phyloP scores from a whole-genome alignment of 805 yeast genomes.

The Metschnikowia drakensbergensis region DNA sequence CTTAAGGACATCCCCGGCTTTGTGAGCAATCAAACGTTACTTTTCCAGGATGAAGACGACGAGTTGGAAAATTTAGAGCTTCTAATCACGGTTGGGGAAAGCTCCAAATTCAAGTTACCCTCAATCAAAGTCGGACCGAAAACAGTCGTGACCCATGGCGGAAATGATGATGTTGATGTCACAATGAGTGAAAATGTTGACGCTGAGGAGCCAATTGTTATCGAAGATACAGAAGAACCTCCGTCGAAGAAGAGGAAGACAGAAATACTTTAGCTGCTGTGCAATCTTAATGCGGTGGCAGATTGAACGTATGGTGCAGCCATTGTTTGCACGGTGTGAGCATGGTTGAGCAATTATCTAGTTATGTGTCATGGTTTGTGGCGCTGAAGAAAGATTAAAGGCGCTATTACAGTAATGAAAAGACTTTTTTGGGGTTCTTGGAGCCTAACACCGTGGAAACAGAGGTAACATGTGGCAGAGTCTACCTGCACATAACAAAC shows the following conservation, averaged over 20 bases:
- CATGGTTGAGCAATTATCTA: background rate
- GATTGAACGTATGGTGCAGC: background rate
- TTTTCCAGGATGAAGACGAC: conserved; percentile 80
- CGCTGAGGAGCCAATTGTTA: background rate
- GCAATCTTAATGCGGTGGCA: background rate
- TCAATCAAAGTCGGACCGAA: conserved; percentile 16
- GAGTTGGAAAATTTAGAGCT: conserved; percentile 59
- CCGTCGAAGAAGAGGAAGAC: conserved; percentile 15
- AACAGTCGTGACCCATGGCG: background rate
- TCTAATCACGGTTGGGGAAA: conserved; percentile 34
- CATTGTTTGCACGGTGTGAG: background rate
- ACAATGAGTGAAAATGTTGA: conserved; percentile 4
- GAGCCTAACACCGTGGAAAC: background rate
- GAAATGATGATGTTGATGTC: background rate
- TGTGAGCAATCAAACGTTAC: conserved; percentile 55
- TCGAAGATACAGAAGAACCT: conserved; percentile 12
- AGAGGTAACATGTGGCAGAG: background rate
- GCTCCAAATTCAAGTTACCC: conserved; percentile 13
- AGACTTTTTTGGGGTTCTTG: background rate
- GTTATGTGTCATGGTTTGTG: background rate
- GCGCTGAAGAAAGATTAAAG: background rate
- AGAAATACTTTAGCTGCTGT: conserved; percentile 2
- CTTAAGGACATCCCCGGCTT: conserved; percentile 49
- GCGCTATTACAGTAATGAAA: background rate
- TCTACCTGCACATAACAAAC: background rate